Percentiles rank a stretch among this genome's conserved stretches.
phyloP scores from a whole-genome alignment of 805 yeast species.

The Hanseniaspora vineae region DNA sequence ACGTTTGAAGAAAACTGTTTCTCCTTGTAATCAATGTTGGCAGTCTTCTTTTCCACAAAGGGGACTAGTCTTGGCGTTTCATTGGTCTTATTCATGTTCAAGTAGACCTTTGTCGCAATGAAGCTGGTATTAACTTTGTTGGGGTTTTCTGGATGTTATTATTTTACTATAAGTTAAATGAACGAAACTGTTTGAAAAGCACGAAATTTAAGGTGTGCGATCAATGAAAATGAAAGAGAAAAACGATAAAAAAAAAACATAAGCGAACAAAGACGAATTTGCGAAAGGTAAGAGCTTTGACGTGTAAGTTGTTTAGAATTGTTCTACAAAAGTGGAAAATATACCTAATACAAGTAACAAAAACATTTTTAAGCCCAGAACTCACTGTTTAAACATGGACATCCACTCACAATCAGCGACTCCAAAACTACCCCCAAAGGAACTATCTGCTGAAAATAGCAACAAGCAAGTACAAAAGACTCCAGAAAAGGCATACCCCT shows the following conservation, averaged over 20 bases:
- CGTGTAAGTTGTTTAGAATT: no score
- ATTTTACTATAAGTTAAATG: no score
- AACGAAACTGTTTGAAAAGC: no score
- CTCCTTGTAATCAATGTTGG: slow-evolving; percentile 42
- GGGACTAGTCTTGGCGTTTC: not conserved
- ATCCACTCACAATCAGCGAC: not conserved
- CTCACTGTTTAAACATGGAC: not conserved
- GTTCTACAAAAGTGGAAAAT: no score
- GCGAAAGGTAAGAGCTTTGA: no score
- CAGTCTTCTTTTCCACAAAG: not conserved
- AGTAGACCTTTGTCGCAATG: not conserved
- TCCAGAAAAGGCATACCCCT: not conserved
- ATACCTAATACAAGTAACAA: no score
- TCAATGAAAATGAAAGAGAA: not conserved
- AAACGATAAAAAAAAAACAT: not conserved
- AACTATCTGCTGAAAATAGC: no score
- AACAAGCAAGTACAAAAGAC: not conserved
- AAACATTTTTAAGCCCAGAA: no score
- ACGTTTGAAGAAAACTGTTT: slow-evolving; percentile 55
- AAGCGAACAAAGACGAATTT: no score
- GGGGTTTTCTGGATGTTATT: not conserved
- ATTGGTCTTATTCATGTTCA: not conserved
- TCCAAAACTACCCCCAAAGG: not conserved
- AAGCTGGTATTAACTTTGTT: no score
- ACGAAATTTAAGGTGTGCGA: not conserved